A percentile compares a stretch with the other conserved stretches of the same genome.
These are phyloP conservation scores for Sideroxylon spinosum DNA, from an alignment of 179 eudicot species.

Conservation along the genomic window DNA sequence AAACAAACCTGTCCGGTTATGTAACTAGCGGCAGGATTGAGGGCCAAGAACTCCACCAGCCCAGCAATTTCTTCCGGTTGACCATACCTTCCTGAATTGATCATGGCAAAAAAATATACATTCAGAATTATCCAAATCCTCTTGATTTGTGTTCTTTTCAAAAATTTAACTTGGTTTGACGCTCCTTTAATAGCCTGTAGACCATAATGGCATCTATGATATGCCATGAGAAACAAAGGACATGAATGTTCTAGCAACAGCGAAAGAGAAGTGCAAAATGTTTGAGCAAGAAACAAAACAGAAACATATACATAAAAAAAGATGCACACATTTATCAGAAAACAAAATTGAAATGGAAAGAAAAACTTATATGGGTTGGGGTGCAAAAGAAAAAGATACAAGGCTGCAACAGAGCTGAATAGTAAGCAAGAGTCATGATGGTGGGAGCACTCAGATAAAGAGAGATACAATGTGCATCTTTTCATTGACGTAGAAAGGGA, in stretches of 20 bases:
- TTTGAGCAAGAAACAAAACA: not conserved
- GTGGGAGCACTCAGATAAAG: not conserved
- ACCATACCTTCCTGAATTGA: conserved; percentile 63
- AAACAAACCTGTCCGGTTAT: conserved; percentile 74
- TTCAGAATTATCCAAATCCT: not conserved
- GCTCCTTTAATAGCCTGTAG: not conserved
- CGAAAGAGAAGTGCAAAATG: not conserved
- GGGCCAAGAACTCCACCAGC: conserved; percentile 78
- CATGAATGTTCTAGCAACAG: not conserved
- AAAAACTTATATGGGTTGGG: not conserved
- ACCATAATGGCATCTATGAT: no score
- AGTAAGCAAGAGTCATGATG: not conserved
- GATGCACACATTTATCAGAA: not conserved
- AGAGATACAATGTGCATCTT: no score
- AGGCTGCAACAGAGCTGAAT: not conserved
- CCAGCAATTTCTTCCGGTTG: conserved; percentile 84
- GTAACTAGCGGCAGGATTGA: conserved; percentile 74
- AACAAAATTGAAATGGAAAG: not conserved
- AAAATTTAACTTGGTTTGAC: not conserved
- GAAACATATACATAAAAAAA: not conserved
- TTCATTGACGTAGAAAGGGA: no score
- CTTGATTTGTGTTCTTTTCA: no score
- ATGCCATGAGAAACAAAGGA: no score
- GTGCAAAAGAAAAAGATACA: not conserved
- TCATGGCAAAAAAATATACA: conserved; percentile 5